These are phyloP conservation scores for Exophiala sideris DNA, from an alignment of 2,329 filamentous ascomycete species.

Conservation along the genomic window DNA sequence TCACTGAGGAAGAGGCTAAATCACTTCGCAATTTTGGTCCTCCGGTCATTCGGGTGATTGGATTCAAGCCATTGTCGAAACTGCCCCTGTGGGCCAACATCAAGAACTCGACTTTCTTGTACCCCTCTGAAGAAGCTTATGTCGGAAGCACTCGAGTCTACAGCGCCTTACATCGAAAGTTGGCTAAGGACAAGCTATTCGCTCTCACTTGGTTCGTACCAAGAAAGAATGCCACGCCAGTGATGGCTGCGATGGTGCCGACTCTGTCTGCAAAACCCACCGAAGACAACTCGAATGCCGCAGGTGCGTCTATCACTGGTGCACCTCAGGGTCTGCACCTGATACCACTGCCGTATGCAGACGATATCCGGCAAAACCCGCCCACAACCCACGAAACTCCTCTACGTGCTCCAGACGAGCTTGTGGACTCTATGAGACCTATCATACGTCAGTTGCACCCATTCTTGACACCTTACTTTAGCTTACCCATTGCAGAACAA, in stretches of 20 bases:
- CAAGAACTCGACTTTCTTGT: conserved; percentile 86
- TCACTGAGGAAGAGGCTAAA: conserved; percentile 78
- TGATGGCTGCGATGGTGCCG: conserved; percentile 76
- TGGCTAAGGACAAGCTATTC: conserved; percentile 74
- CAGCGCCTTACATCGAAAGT: conserved; percentile 82
- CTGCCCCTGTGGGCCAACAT: conserved; percentile 81
- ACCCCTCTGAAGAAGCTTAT: conserved; percentile 85
- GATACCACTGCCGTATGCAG: conserved; percentile 79
- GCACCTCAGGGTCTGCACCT: conserved; percentile 41
- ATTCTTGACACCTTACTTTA: background rate
- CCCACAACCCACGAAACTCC: conserved; percentile 50
- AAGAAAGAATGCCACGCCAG: conserved; percentile 73
- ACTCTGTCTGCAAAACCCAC: conserved; percentile 19
- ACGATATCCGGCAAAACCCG: conserved; percentile 77
- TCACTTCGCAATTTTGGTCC: conserved; percentile 75
- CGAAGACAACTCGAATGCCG: conserved; percentile 21
- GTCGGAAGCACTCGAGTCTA: conserved; percentile 92
- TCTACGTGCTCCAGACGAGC: conserved; percentile 60
- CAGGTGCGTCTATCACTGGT: conserved; percentile 23
- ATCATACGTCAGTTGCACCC: conserved; percentile 54
- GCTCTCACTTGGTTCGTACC: conserved; percentile 87
- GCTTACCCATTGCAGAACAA: conserved; percentile 50
- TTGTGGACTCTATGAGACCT: conserved; percentile 77
- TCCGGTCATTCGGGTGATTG: conserved; percentile 81
- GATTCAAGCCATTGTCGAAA: conserved; percentile 78